Evolutionary conservation across 2,329 filamentous ascomycete genomes (phyloP), one percentile per base, ranked within the genome.

Genomic region (Scedosporium apiospermum): DNA sequence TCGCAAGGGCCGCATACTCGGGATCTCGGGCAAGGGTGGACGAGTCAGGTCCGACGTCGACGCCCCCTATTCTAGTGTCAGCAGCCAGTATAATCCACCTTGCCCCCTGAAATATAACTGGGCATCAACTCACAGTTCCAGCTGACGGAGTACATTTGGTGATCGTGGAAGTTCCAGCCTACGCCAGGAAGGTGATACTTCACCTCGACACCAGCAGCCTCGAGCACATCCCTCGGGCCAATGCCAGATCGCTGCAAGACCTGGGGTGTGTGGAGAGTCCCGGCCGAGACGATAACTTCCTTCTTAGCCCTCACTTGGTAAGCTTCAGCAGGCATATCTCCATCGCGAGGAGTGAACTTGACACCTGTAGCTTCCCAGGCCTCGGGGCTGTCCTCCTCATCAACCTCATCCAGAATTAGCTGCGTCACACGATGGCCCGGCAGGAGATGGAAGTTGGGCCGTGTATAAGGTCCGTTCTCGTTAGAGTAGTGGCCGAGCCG

Each of bases 161-260:
- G 81, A 69, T 87, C 82, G 70, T 84, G 78, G 4, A 88, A 72
- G 70, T 86, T 86, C 23, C 76, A 79, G 4, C 85, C 86, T 5
- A 89, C 84, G 42, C 83, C 85, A 0, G 84, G 85, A 1, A 85
- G 75, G 65, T 88, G 79, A 0, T 77, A 73, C 55, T 84, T 67
- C 1, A 85, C 76, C 0, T 76, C 70, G 62, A 87, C 85, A 4
- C 75, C 72, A 64, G 81, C 71, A 30, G 68, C 64, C 16, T 67
- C 64, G 6, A 77, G 68, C 14, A 77, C 68, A 3, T 66, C 67
- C n/a, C 66, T 67, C 0, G 73, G 68, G 1, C 78, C 77, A 27
- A 79, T 73, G 0, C 77, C 77, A 23, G 73, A 77, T 3, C 76
- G 66, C 65, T 79, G 74, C 2, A 80, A 69, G 23, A 80, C 69